Percentiles rank a stretch among this genome's conserved stretches.
phyloP scores from a whole-genome alignment of 164 flowering plant species.

The Aristolochia fimbriata region DNA sequence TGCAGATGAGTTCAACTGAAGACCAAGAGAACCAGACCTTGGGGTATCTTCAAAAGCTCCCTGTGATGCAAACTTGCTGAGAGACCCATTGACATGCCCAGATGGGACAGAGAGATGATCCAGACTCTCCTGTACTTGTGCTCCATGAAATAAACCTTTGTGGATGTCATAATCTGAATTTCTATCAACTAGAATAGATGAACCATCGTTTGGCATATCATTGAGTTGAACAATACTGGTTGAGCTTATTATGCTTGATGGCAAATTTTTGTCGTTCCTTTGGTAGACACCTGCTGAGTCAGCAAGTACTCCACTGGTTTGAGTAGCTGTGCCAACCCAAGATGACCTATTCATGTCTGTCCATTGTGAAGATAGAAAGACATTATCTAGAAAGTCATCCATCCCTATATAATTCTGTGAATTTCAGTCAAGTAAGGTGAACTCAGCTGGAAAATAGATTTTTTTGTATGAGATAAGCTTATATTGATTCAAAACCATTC shows the following conservation, averaged over 20 bases:
- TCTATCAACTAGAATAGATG: slow-evolving; percentile 11
- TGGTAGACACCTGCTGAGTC: slow-evolving; percentile 7
- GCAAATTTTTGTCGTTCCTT: slow-evolving; percentile 9
- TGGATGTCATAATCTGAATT: slow-evolving; percentile 12
- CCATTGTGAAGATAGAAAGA: slow-evolving; percentile 24
- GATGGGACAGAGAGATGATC: not conserved
- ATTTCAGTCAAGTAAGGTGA: not conserved
- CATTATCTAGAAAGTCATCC: slow-evolving; percentile 25
- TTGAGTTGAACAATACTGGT: slow-evolving; percentile 6
- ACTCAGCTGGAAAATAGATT: not conserved
- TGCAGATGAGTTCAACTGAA: slow-evolving; percentile 7
- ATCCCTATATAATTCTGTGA: slow-evolving; percentile 1
- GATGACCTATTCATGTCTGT: slow-evolving; percentile 17
- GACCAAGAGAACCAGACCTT: slow-evolving; percentile 7
- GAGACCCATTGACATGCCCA: not conserved
- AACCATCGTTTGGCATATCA: not conserved
- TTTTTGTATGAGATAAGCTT: not conserved
- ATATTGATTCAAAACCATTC: not conserved
- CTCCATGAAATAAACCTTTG: slow-evolving; percentile 11
- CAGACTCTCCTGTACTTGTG: slow-evolving; percentile 7
- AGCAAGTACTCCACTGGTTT: slow-evolving; percentile 16
- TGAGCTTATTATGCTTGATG: not conserved
- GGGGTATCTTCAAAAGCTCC: slow-evolving; percentile 8
- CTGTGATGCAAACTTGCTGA: slow-evolving; percentile 4
- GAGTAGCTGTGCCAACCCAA: slow-evolving; percentile 12